A percentile compares a stretch with the other conserved stretches of the same genome.
Evolutionary conservation across 139 green algal species (phyloP).

Genomic region (Astrephomene gubernaculifera): DNA sequence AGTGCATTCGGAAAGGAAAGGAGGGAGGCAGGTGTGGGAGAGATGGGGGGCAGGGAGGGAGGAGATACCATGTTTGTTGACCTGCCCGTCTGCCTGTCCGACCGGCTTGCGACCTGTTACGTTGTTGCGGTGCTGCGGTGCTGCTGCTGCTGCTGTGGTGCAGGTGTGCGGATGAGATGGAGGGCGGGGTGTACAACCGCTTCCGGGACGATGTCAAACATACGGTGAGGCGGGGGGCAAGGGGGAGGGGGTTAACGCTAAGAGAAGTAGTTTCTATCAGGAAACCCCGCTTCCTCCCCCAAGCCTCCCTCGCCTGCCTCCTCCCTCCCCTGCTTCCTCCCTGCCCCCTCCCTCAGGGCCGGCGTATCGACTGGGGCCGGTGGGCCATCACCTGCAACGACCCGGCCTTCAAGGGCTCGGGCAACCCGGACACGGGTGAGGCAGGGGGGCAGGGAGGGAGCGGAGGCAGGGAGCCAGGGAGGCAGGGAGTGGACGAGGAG

Average conservation of each 20-base stretch:
- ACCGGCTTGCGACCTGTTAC: too few relatives aligned
- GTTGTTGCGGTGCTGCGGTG: too few relatives aligned
- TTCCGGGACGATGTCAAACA: conserved; percentile 58
- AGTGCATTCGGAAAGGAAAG: too few relatives aligned
- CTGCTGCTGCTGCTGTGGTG: too few relatives aligned
- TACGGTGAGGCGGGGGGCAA: neutral
- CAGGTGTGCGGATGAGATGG: conserved; percentile 75
- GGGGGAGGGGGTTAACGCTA: neutral
- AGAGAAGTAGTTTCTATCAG: too few relatives aligned
- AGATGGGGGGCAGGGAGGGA: too few relatives aligned
- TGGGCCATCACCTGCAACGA: conserved; percentile 89
- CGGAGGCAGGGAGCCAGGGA: too few relatives aligned
- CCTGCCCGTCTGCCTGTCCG: too few relatives aligned
- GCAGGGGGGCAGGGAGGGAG: neutral
- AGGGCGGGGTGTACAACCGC: conserved; percentile 78
- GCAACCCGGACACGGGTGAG: conserved; percentile 71
- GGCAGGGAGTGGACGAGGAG: too few relatives aligned
- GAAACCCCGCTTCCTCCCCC: too few relatives aligned
- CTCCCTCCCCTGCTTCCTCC: neutral
- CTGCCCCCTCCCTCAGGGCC: neutral
- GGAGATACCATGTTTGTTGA: too few relatives aligned
- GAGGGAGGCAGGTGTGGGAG: too few relatives aligned
- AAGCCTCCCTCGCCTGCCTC: neutral
- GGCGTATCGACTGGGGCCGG: conserved; percentile 74
- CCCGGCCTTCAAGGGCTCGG: conserved; percentile 74